phyloP scores from a whole-genome alignment of 2,329 filamentous ascomycete genomes.

The Ilyonectria robusta region DNA sequence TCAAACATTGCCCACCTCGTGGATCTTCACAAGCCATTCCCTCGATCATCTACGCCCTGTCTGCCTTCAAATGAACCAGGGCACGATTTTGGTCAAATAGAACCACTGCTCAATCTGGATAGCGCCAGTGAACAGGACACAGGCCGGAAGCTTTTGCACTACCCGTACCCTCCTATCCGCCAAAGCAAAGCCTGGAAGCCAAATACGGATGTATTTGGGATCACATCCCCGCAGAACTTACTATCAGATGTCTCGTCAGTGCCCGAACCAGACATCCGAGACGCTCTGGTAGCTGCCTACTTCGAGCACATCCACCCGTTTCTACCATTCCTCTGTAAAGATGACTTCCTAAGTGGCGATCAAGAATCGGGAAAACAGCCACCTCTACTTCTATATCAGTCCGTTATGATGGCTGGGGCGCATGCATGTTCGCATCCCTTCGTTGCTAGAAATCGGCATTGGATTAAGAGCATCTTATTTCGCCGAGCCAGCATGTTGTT shows the following conservation, averaged over 20 bases:
- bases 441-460: constrained; percentile 40
- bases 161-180: constrained; percentile 43
- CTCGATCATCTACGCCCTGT: constrained; percentile 27
- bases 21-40: constrained; percentile 39
- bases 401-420: constrained; percentile 42
- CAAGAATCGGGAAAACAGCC: constrained; percentile 37
- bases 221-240: constrained; percentile 35
- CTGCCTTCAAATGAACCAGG: constrained; percentile 20
- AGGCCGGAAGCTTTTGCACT: constrained; percentile 31
- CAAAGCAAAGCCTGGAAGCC: constrained; percentile 42
- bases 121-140: constrained; percentile 25
- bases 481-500: constrained; percentile 42
- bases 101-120: constrained; percentile 33
- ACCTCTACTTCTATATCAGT: constrained; percentile 37
- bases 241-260: constrained; percentile 41
- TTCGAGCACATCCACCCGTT: constrained; percentile 46
- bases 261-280: constrained; percentile 40
- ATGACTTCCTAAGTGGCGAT: constrained; percentile 37
- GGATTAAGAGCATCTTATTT: constrained; percentile 42
- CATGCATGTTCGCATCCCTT: constrained; percentile 43
- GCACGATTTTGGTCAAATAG: constrained; percentile 4
- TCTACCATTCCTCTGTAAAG: constrained; percentile 39
- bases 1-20: constrained; percentile 42
- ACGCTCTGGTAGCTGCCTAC: constrained; percentile 39
- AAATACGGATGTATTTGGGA: constrained; percentile 31